phyloP scores from a whole-genome alignment of 208 protist genomes.

The Trypanosoma vivax region DNA sequence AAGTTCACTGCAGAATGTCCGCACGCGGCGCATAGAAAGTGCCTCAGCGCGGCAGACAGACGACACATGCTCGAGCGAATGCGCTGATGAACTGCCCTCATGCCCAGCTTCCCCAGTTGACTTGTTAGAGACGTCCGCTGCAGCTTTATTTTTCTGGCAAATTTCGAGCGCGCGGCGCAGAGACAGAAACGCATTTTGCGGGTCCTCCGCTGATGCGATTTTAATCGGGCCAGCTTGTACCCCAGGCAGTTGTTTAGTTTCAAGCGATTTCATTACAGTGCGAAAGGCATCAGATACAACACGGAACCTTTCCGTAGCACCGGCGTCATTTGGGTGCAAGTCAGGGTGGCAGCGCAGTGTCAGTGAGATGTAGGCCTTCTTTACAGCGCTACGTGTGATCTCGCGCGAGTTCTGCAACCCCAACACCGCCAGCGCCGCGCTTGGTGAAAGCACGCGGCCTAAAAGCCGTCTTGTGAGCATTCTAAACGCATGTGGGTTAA shows the following conservation, averaged over 20 bases:
- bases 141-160: conserved; percentile 29
- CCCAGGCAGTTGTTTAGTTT: conserved; percentile 19
- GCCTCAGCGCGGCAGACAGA: conserved; percentile 61
- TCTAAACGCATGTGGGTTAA: no score
- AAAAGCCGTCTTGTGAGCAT: conserved; percentile 12
- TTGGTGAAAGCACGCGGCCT: conserved; percentile 40
- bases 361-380: conserved; percentile 75
- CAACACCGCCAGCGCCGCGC: conserved; percentile 50
- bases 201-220: conserved; percentile 30
- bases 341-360: conserved; percentile 79
- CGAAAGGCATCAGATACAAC: conserved; percentile 67
- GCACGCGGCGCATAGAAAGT: conserved; percentile 53
- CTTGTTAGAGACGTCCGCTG: background rate
- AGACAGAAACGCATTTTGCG: conserved; percentile 41
- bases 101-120: background rate
- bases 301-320: conserved; percentile 70
- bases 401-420: conserved; percentile 18
- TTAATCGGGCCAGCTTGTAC: background rate
- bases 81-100: conserved; percentile 28
- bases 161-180: conserved; percentile 50
- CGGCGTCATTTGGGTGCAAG: conserved; percentile 59
- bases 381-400: conserved; percentile 46
- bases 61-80: conserved; percentile 72
- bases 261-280: conserved; percentile 56
- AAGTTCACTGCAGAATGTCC: conserved; percentile 58